Evolutionary conservation across 1,284 basidiomycete species (phyloP), one percentile per base, ranked within the genome.

Genomic region (Trichosporon ovoides): DNA sequence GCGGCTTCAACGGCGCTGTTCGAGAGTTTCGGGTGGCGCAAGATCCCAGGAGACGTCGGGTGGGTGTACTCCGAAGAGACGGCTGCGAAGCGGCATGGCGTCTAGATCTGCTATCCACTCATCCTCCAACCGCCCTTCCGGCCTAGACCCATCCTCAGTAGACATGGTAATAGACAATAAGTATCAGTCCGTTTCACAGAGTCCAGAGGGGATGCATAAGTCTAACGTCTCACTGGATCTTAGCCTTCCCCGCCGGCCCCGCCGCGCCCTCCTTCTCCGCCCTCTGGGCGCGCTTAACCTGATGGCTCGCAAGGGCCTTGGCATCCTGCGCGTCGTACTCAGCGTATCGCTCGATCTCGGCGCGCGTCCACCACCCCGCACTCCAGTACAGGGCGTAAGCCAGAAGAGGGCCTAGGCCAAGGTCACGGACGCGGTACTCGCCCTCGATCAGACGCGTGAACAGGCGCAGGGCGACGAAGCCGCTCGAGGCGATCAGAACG

Each of bases 1-100:
- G 53, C 18, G 19, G 64, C 59, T 5, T 60, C 58, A 54, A 55
- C 59, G 46, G 28, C 20, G n/a, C 36, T 69, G 38, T 69, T 65
- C 64, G 52, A 34, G 50, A 43, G 55, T 2, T 38, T 67, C 37
- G 66, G 66, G 35, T 68, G 68, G 66, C 16, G 18, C 18, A n/a
- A 16, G 24, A 13, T 48, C 1, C 22, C 14, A 7, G 43, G 22
- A 14, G 24, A 28, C 14, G n/a, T n/a, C 11, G 22, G 22, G 43
- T 48, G 43, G 43, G 28, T n/a, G 22, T 48, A 48, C 43, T n/a
- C n/a, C 24, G 16, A 22, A 14, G 43, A 12, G 43, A 22, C n/a
- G n/a, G n/a, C n/a, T n/a, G 43, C 24, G 28, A 48, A 14, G 43
- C 43, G 16, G n/a, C n/a, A n/a, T n/a, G n/a, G n/a, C n/a, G n/a